Conservation (phyloP, 352 stramenopile species). For the Elongisporangium undulatum region DNA sequence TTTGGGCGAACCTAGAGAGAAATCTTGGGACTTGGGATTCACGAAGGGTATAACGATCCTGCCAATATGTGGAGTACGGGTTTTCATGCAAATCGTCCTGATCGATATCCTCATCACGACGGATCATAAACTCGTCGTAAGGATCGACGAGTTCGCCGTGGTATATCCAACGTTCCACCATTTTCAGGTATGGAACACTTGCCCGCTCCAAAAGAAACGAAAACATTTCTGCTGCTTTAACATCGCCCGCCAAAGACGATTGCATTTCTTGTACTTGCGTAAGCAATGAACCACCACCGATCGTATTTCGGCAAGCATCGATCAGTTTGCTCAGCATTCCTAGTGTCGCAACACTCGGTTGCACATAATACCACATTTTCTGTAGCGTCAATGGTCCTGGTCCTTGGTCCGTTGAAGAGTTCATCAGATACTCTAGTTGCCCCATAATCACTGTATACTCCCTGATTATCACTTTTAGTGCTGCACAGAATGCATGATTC, state of each 20-base stretch:
- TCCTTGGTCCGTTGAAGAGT: conserved; percentile 16
- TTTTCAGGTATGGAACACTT: conserved; percentile 86
- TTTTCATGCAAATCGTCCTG: conserved; percentile 86
- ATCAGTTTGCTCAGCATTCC: conserved; percentile 87
- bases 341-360: conserved; percentile 90
- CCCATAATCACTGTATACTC: conserved; percentile 93
- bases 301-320: conserved; percentile 57
- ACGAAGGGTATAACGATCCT: conserved; percentile 80
- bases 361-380: conserved; percentile 91
- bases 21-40: conserved; percentile 80
- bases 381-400: conserved; percentile 72
- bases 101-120: conserved; percentile 63
- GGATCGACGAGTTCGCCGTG: conserved; percentile 86
- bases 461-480: conserved; percentile 87
- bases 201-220: conserved; percentile 82
- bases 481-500: conserved; percentile 92
- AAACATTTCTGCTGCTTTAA: conserved; percentile 70
- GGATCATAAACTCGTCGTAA: conserved; percentile 92
- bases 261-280: conserved; percentile 88
- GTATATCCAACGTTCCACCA: conserved; percentile 90
- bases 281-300: conserved; percentile 89
- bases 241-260: conserved; percentile 72
- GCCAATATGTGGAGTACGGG: conserved; percentile 90
- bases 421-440: conserved; percentile 85
- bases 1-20: conserved; percentile 60